Evolutionary conservation across 2,329 filamentous ascomycete species (phyloP).

Genomic region (Biscogniauxia sp.): DNA sequence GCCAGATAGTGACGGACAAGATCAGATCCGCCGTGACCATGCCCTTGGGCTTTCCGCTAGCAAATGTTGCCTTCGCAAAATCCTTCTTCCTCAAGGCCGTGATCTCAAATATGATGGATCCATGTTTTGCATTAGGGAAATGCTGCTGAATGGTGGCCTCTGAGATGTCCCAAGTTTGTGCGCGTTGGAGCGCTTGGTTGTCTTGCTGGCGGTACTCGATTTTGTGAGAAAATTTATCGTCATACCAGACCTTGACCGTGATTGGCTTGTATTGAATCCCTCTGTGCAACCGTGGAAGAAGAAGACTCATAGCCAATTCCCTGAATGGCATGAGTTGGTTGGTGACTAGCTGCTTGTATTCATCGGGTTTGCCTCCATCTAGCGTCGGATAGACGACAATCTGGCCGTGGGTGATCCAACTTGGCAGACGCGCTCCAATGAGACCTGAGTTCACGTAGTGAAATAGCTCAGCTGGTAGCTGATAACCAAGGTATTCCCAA

Average conservation of each 20-base stretch:
- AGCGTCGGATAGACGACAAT: slow-evolving; percentile 79
- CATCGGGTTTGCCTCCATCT: slow-evolving; percentile 74
- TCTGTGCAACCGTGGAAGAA: slow-evolving; percentile 77
- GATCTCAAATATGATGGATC: slow-evolving; percentile 58
- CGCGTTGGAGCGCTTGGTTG: slow-evolving; percentile 46
- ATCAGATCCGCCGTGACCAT: slow-evolving; percentile 66
- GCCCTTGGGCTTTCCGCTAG: slow-evolving; percentile 57
- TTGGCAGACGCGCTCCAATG: slow-evolving; percentile 74
- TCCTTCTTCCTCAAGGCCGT: slow-evolving; percentile 65
- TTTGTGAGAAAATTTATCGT: slow-evolving; percentile 63
- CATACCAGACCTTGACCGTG: slow-evolving; percentile 80
- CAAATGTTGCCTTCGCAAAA: slow-evolving; percentile 68
- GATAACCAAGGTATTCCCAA: slow-evolving; percentile 86
- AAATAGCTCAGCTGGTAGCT: slow-evolving; percentile 84
- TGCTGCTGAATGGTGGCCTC: slow-evolving; percentile 52
- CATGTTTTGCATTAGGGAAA: slow-evolving; percentile 43
- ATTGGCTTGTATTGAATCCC: slow-evolving; percentile 81
- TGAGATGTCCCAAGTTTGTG: slow-evolving; percentile 70
- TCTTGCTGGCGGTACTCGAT: slow-evolving; percentile 59
- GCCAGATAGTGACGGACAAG: slow-evolving; percentile 73
- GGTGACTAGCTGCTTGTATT: slow-evolving; percentile 78
- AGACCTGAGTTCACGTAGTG: slow-evolving; percentile 85
- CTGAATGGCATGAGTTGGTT: slow-evolving; percentile 71
- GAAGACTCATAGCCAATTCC: slow-evolving; percentile 72
- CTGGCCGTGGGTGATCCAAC: slow-evolving; percentile 78